These are phyloP conservation scores for Termitomyces eurrhizus DNA, from an alignment of 768 basidiomycete species.

Conservation along the genomic window DNA sequence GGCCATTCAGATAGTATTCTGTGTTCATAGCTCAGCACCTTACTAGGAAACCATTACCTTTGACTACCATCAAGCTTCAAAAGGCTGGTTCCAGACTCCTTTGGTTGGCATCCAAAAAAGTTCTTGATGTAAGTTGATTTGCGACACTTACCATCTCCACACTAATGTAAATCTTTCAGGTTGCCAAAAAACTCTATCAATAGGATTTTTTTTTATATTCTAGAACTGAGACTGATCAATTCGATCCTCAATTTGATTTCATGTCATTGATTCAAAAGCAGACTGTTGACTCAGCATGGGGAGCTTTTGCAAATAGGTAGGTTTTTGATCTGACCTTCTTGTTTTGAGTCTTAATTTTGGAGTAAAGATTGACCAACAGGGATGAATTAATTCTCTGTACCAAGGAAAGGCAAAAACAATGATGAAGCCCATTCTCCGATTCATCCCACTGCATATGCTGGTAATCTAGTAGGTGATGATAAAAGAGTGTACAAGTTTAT, in stretches of 20 bases:
- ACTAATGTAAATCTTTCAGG: conserved; percentile 37
- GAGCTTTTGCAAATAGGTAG: too few species aligned
- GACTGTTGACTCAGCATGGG: too few species aligned
- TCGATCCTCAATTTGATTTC: conserved; percentile 92
- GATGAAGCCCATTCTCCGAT: conserved; percentile 99
- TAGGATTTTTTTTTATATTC: conserved; percentile 95
- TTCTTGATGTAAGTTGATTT: conserved; percentile 71
- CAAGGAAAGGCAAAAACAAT: too few species aligned
- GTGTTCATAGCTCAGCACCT: background rate
- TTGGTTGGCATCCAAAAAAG: conserved; percentile 82
- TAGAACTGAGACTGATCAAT: conserved; percentile 97
- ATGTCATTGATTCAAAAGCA: too few species aligned
- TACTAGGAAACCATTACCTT: conserved; percentile 89
- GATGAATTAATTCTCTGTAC: conserved; percentile 59
- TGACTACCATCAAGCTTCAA: conserved; percentile 97
- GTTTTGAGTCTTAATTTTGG: background rate
- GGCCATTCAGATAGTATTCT: too few species aligned
- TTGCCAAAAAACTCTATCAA: conserved; percentile 92
- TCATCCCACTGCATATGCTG: conserved; percentile 90
- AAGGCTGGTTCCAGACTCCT: conserved; percentile 93
- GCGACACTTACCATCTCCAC: background rate
- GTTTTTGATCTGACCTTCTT: background rate
- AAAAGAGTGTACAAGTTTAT: conserved; percentile 94
- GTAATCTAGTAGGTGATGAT: conserved; percentile 77
- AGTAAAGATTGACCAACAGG: conserved; percentile 62